A percentile compares a stretch with the other conserved stretches of the same genome.
phyloP scores from a whole-genome alignment of 345 rosid genomes.

The Camelina neglecta region DNA sequence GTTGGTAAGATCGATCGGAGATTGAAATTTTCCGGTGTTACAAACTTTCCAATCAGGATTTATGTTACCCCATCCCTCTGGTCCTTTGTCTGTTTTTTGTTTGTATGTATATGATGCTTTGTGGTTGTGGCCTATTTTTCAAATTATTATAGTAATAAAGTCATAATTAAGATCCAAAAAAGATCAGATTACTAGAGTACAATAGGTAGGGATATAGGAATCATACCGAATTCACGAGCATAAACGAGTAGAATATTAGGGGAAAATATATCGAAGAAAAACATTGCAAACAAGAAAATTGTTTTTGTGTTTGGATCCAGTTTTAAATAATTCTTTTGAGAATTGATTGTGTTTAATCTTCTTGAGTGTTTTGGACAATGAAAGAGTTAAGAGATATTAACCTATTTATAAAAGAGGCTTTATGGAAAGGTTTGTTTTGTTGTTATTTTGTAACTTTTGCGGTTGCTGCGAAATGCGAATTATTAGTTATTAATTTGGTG shows the following conservation, averaged over 20 bases:
- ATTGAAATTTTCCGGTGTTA: constrained; percentile 58
- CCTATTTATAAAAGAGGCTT: constrained; percentile 14
- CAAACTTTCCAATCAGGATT: constrained; percentile 59
- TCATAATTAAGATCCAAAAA: background rate
- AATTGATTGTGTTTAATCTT: background rate
- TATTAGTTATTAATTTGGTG: constrained; percentile 33
- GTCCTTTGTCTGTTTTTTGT: constrained; percentile 53
- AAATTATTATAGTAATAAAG: background rate
- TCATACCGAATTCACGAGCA: constrained; percentile 30
- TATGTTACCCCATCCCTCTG: constrained; percentile 54
- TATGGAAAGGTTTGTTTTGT: background rate
- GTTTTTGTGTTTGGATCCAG: constrained; percentile 29
- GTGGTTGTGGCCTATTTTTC: constrained; percentile 49
- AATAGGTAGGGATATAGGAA: background rate
- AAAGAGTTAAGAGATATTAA: background rate
- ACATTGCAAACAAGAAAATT: background rate
- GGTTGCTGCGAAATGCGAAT: background rate
- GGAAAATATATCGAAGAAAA: background rate
- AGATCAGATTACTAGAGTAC: background rate
- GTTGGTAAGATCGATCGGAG: constrained; percentile 61
- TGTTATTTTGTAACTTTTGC: constrained; percentile 1
- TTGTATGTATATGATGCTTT: constrained; percentile 51
- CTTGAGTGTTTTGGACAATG: background rate
- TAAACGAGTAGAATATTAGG: background rate
- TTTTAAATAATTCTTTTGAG: background rate